A percentile compares a stretch with the other conserved stretches of the same genome.
Evolutionary conservation across 2,329 filamentous ascomycete species (phyloP).

Genomic region (Fusarium lyarnte): DNA sequence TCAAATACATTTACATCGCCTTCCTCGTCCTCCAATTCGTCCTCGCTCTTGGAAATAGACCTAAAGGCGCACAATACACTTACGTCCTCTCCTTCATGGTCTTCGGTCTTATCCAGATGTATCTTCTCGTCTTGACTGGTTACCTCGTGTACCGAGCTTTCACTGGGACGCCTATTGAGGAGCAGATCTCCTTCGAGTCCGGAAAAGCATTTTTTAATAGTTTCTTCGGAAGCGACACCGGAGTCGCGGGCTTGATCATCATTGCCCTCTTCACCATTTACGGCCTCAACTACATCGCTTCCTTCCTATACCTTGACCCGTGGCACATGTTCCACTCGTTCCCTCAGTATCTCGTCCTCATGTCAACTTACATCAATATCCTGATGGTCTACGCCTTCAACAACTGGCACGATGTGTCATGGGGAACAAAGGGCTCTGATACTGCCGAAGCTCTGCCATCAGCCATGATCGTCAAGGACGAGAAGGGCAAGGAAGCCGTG

Average conservation of each 20-base stretch:
- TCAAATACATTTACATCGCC: conserved; percentile 39
- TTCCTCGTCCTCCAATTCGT: conserved; percentile 40
- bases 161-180: conserved; percentile 28
- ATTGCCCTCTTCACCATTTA: conserved; percentile 40
- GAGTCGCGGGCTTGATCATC: conserved; percentile 38
- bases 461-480: conserved; percentile 32
- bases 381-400: conserved; percentile 42
- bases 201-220: conserved; percentile 34
- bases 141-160: conserved; percentile 40
- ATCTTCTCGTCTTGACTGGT: conserved; percentile 36
- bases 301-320: conserved; percentile 40
- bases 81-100: conserved; percentile 40
- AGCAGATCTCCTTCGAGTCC: conserved; percentile 35
- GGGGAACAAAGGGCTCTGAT: conserved; percentile 41
- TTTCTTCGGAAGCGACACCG: conserved; percentile 35
- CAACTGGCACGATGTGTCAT: conserved; percentile 41
- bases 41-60: conserved; percentile 38
- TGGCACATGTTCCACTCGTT: conserved; percentile 44
- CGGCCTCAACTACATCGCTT: conserved; percentile 38
- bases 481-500: conserved; percentile 34
- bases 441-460: conserved; percentile 34
- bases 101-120: conserved; percentile 36
- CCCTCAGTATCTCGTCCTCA: conserved; percentile 39
- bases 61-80: conserved; percentile 39
- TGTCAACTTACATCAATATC: conserved; percentile 43